A percentile compares a stretch with the other conserved stretches of the same genome.
These are phyloP conservation scores for Xylaria hypoxylon DNA, from an alignment of 2,329 filamentous ascomycete genomes.

Conservation along the genomic window DNA sequence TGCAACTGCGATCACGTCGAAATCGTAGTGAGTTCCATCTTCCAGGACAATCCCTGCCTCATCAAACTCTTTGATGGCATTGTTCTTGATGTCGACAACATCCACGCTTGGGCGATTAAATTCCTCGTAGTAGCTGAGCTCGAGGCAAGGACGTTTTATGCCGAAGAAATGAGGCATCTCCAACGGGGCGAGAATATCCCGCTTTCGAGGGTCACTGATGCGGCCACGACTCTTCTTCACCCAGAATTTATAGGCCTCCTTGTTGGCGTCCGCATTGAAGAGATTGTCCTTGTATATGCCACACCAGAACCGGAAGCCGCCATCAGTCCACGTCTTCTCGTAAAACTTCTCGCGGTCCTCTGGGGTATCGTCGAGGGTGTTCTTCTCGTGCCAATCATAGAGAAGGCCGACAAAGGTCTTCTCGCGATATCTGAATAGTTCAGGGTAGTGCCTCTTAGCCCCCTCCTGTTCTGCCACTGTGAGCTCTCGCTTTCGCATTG, in stretches of 20 bases:
- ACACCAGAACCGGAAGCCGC: slow-evolving; percentile 68
- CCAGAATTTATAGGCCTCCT: slow-evolving; percentile 68
- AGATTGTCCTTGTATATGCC: slow-evolving; percentile 65
- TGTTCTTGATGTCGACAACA: slow-evolving; percentile 56
- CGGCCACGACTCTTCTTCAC: slow-evolving; percentile 62
- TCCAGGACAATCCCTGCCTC: slow-evolving; percentile 56
- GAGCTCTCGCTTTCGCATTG: slow-evolving; percentile 66
- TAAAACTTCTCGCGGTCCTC: slow-evolving; percentile 63
- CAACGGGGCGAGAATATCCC: slow-evolving; percentile 64
- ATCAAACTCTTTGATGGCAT: slow-evolving; percentile 56
- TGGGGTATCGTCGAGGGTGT: slow-evolving; percentile 65
- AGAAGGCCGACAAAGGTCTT: slow-evolving; percentile 69
- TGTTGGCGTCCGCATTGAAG: slow-evolving; percentile 59
- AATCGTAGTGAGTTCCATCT: slow-evolving; percentile 57
- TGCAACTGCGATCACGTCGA: slow-evolving; percentile 59
- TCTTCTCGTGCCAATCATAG: slow-evolving; percentile 66
- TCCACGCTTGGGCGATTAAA: slow-evolving; percentile 59
- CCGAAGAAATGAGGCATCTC: slow-evolving; percentile 60
- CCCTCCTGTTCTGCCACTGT: slow-evolving; percentile 63
- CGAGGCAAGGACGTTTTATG: slow-evolving; percentile 53
- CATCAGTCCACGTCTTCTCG: slow-evolving; percentile 61
- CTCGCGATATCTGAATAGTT: slow-evolving; percentile 65
- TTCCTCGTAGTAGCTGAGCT: slow-evolving; percentile 60
- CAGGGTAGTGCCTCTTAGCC: slow-evolving; percentile 58
- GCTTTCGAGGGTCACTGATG: slow-evolving; percentile 61